phyloP scores from a whole-genome alignment of 1,139 yeast species.

The Arxiozyma heterogenica region DNA sequence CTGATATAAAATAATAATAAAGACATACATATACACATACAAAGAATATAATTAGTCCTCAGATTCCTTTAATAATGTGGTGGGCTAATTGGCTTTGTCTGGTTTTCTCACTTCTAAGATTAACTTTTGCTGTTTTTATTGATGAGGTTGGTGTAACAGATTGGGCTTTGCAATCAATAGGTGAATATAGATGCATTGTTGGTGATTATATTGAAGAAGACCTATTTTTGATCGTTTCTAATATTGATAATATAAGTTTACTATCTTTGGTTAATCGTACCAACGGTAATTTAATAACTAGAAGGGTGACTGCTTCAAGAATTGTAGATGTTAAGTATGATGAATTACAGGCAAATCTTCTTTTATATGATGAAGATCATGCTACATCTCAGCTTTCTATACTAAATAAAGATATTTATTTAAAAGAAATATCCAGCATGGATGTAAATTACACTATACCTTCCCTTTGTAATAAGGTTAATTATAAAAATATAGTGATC shows the following conservation, averaged over 20 bases:
- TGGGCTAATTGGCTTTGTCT: not conserved
- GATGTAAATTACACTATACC: not conserved
- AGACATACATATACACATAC: too few species aligned
- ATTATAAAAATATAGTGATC: not conserved
- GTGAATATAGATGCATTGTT: slow-evolving; percentile 22
- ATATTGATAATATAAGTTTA: slow-evolving; percentile 13
- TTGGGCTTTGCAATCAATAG: slow-evolving; percentile 29
- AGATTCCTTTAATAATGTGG: not conserved
- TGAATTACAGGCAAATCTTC: not conserved
- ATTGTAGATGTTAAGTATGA: not conserved
- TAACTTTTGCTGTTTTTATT: slow-evolving; percentile 23
- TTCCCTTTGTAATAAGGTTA: not conserved
- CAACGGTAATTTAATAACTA: slow-evolving; percentile 15
- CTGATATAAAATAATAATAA: too few species aligned
- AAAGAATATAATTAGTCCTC: too few species aligned
- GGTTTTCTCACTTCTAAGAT: not conserved
- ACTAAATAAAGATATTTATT: not conserved
- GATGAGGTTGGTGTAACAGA: slow-evolving; percentile 31
- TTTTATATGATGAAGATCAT: not conserved
- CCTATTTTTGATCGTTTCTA: slow-evolving; percentile 19
- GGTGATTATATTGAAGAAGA: slow-evolving; percentile 6
- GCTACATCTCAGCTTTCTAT: not conserved
- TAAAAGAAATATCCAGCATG: not conserved
- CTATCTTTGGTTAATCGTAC: slow-evolving; percentile 20
- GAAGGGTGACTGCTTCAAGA: slow-evolving; percentile 8